phyloP scores from a whole-genome alignment of 1,284 basidiomycete species.

The Microbotryum intermedium region DNA sequence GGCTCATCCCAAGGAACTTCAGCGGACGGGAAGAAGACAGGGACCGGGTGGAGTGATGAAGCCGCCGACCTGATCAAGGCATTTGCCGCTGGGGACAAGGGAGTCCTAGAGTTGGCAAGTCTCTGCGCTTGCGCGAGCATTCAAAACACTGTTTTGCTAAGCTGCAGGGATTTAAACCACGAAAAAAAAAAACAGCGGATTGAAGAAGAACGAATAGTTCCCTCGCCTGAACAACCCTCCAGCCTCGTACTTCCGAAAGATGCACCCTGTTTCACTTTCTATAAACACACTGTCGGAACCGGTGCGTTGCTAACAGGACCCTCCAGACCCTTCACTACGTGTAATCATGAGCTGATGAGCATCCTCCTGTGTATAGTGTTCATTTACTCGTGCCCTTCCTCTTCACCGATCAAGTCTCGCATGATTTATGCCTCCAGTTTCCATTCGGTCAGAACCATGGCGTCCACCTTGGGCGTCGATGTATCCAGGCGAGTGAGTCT shows the following conservation, averaged over 20 bases:
- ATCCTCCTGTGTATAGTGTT: slow-evolving; percentile 49
- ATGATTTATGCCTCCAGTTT: slow-evolving; percentile 77
- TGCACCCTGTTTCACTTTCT: slow-evolving; percentile 19
- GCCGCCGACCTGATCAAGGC: background rate
- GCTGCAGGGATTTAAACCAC: too few relatives aligned
- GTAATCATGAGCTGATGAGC: too few relatives aligned
- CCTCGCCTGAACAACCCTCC: slow-evolving; percentile 8
- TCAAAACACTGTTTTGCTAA: too few relatives aligned
- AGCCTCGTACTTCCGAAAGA: slow-evolving; percentile 6
- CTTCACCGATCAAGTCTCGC: slow-evolving; percentile 67
- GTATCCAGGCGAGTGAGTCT: slow-evolving; percentile 35
- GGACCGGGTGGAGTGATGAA: background rate
- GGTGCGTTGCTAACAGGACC: background rate
- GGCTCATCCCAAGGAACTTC: too few relatives aligned
- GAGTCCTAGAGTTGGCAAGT: background rate
- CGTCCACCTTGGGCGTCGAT: slow-evolving; percentile 46
- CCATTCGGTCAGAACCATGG: slow-evolving; percentile 50
- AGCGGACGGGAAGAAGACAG: background rate
- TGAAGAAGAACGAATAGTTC: slow-evolving; percentile 12
- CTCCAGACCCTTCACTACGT: background rate
- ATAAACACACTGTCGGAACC: slow-evolving; percentile 10
- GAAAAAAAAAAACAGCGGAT: background rate
- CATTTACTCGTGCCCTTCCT: slow-evolving; percentile 76
- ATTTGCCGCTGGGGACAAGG: background rate
- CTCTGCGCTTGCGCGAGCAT: too few relatives aligned